A percentile compares a stretch with the other conserved stretches of the same genome.
Evolutionary conservation across 78 protist species (phyloP).

Genomic region (Dictyostelium capitatum): DNA sequence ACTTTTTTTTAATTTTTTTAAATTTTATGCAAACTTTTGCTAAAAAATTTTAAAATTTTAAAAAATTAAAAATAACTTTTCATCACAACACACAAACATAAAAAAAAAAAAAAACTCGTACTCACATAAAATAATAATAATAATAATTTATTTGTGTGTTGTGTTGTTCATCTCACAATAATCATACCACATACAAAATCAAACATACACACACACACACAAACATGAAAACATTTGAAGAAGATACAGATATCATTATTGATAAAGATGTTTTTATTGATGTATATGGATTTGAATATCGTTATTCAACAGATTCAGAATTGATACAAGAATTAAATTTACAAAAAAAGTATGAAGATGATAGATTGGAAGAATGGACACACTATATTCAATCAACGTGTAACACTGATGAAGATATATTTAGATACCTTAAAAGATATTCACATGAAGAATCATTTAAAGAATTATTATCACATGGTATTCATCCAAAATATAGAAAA

Average conservation of each 20-base stretch:
- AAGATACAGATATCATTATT: not conserved
- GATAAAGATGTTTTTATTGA: conserved; percentile 40
- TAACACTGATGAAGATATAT: conserved; percentile 9
- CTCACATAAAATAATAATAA: too few species aligned
- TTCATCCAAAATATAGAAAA: conserved; percentile 23
- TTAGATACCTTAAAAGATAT: not conserved
- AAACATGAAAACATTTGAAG: conserved; percentile 17
- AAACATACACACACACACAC: too few species aligned
- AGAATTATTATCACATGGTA: conserved; percentile 23
- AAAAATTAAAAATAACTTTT: too few species aligned
- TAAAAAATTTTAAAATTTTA: too few species aligned
- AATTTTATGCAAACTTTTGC: too few species aligned
- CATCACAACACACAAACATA: too few species aligned
- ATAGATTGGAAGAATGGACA: conserved; percentile 29
- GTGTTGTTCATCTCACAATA: too few species aligned
- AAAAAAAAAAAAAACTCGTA: too few species aligned
- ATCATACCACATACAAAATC: too few species aligned
- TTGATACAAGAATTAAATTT: conserved; percentile 9
- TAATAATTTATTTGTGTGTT: too few species aligned
- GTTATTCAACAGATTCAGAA: not conserved
- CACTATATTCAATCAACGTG: conserved; percentile 40
- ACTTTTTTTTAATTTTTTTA: too few species aligned
- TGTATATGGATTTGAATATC: conserved; percentile 43
- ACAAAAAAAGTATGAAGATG: conserved; percentile 11
- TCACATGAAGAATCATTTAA: conserved; percentile 27